Evolutionary conservation across 106 monocot genomes (phyloP).

Genomic region (Cymbidium sinense): DNA sequence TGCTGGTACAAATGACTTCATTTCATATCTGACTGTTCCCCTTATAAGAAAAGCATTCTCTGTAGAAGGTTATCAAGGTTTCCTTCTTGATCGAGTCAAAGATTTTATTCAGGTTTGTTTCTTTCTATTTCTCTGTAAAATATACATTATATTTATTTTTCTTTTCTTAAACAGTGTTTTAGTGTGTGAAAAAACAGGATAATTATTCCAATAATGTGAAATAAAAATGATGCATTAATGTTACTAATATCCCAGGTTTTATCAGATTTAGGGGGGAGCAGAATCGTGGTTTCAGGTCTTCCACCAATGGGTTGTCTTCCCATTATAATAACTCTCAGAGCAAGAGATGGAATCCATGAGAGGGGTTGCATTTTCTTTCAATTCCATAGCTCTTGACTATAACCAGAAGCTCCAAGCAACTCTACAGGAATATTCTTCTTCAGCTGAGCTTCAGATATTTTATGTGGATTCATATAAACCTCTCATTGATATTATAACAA

Average conservation of each 20-base stretch:
- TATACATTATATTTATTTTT: too few species aligned
- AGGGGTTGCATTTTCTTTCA: conserved; percentile 39
- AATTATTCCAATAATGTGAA: background rate
- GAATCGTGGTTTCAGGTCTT: conserved; percentile 39
- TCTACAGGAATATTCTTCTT: conserved; percentile 15
- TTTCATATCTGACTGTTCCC: conserved; percentile 35
- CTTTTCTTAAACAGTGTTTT: too few species aligned
- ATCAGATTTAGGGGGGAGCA: conserved; percentile 33
- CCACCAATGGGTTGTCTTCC: conserved; percentile 67
- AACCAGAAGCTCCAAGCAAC: conserved; percentile 42
- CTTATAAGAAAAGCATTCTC: conserved; percentile 30
- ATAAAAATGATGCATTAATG: background rate
- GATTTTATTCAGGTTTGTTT: conserved; percentile 44
- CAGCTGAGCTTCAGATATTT: conserved; percentile 1
- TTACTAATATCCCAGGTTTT: conserved; percentile 26
- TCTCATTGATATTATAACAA: conserved; percentile 25
- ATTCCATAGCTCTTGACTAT: conserved; percentile 38
- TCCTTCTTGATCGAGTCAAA: conserved; percentile 28
- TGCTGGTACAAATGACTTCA: conserved; percentile 66
- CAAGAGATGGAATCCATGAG: conserved; percentile 32
- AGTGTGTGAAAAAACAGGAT: too few species aligned
- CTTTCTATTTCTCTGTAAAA: background rate
- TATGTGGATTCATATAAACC: conserved; percentile 49
- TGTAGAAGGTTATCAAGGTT: conserved; percentile 40
- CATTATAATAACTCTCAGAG: conserved; percentile 45